Evolutionary conservation across 192 early-diverging fungal species (phyloP).

Genomic region (Mortierella alpina): DNA sequence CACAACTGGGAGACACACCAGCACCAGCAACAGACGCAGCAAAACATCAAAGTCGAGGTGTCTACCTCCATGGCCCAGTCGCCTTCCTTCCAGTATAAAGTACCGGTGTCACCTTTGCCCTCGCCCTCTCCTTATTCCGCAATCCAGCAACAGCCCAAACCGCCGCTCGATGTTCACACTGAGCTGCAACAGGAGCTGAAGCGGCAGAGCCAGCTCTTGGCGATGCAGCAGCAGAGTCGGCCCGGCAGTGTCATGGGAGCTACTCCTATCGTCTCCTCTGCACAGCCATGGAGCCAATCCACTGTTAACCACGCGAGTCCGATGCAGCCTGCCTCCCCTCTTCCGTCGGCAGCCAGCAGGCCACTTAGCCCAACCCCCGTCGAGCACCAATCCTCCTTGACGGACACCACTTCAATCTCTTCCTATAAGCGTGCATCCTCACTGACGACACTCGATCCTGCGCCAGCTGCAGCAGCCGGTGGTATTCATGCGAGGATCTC

Average conservation of each 20-base stretch:
- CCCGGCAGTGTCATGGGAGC: conserved; percentile 9
- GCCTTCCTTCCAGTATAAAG: background rate
- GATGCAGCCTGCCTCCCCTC: background rate
- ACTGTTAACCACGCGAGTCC: background rate
- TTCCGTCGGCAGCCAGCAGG: background rate
- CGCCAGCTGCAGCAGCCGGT: background rate
- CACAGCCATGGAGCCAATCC: conserved; percentile 15
- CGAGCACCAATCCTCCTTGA: conserved; percentile 39
- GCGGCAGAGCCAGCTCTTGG: conserved; percentile 33
- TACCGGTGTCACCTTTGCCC: background rate
- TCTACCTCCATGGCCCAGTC: conserved; percentile 13
- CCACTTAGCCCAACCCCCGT: conserved; percentile 32
- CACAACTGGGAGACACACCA: conserved; percentile 18
- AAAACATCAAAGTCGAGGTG: conserved; percentile 47
- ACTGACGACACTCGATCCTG: conserved; percentile 22
- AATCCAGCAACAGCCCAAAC: background rate
- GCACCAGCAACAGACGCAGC: conserved; percentile 10
- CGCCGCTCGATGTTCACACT: conserved; percentile 16
- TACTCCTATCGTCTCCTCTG: conserved; percentile 5
- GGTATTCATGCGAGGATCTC: conserved; percentile 13
- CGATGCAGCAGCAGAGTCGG: conserved; percentile 27
- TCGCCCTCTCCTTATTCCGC: background rate
- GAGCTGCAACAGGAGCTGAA: conserved; percentile 33
- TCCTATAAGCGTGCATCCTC: conserved; percentile 18
- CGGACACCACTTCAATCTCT: conserved; percentile 13